Base-by-base conservation (phyloP, 1,284 basidiomycete genomes). In the Papiliotrema flavescens region DNA sequence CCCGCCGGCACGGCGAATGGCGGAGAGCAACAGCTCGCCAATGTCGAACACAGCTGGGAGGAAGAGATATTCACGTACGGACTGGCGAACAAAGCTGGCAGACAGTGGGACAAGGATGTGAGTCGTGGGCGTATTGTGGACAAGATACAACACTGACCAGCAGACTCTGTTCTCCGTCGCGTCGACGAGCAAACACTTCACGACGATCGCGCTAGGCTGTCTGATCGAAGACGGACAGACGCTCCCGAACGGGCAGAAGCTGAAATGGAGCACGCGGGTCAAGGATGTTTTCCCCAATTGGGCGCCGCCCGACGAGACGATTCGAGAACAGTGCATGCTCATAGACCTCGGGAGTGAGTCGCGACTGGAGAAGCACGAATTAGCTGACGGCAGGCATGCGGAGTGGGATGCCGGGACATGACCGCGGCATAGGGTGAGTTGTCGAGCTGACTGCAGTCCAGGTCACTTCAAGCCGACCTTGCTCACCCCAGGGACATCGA, bases 131-230 rank as follows among this genome's bases (percentile, higher is more conserved):
- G 14, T 6, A 17, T 6, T 6, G 15, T 7, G 23, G 9, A 6
- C 8, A 23, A 45, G 15, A 45, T 5, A 9, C 17, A 9, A 19
- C 41, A 22, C 19, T 45, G 14, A 22, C 34, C 8, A 22, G 4
- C 36, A 48, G 47, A 73, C 78, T 0, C 60, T 77, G 23, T 80
- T 80, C 57, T 65, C 60, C 2, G 74, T 82, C 40, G 80, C 71
- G 1, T 80, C 79, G 15, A 79, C 78, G 61, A 79, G 79, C 1
- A 82, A 81, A 56, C 73, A 79, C 0, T 80, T 81, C 61, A 70
- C 78, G 0, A 67, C 73, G 0, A 60, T 75, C 2, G 64, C 78
- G 0, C 39, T 80, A 3, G 79, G 78, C 0, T 63, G 80, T 13
- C 61, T 79, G n/a, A 69, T 79, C 11, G 63, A 74, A 28, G 78